Evolutionary conservation across 805 yeast species (phyloP).

Genomic region (Ogataea corticis): DNA sequence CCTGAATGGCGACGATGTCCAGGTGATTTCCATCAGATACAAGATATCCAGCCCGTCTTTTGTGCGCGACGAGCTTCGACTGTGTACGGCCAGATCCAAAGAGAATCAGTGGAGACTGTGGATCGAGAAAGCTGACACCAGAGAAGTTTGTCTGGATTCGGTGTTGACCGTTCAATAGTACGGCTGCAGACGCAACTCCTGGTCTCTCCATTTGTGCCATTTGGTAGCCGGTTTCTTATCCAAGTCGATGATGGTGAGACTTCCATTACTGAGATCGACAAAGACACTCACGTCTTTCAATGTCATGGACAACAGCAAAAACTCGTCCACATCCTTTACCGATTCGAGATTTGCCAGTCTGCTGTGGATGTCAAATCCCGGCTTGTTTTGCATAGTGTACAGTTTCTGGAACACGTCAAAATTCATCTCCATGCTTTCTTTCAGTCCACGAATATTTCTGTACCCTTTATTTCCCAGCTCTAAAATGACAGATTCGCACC

Average conservation of each 20-base stretch:
- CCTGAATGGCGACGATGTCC: conserved; percentile 4
- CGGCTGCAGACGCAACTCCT: conserved; percentile 23
- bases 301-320: conserved; percentile 48
- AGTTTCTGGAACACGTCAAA: conserved; percentile 17
- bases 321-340: conserved; percentile 43
- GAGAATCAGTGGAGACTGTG: conserved; percentile 25
- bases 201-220: conserved; percentile 44
- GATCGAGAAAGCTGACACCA: conserved; percentile 22
- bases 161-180: conserved; percentile 11
- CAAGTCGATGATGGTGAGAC: conserved; percentile 43
- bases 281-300: conserved; percentile 54
- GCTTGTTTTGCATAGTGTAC: conserved; percentile 36
- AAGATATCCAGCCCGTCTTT: conserved; percentile 52
- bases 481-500: conserved; percentile 32
- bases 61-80: conserved; percentile 37
- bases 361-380: conserved; percentile 33
- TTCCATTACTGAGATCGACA: conserved; percentile 35
- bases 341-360: conserved; percentile 31
- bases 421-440: conserved; percentile 8
- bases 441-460: conserved; percentile 6
- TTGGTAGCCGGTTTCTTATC: conserved; percentile 48
- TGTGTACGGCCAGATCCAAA: conserved; percentile 22
- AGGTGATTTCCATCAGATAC: conserved; percentile 42
- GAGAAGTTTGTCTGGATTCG: conserved; percentile 20
- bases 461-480: conserved; percentile 7